Base-by-base conservation (phyloP, 495 filamentous ascomycete genomes). In the Aspergillus saccharolyticus region DNA sequence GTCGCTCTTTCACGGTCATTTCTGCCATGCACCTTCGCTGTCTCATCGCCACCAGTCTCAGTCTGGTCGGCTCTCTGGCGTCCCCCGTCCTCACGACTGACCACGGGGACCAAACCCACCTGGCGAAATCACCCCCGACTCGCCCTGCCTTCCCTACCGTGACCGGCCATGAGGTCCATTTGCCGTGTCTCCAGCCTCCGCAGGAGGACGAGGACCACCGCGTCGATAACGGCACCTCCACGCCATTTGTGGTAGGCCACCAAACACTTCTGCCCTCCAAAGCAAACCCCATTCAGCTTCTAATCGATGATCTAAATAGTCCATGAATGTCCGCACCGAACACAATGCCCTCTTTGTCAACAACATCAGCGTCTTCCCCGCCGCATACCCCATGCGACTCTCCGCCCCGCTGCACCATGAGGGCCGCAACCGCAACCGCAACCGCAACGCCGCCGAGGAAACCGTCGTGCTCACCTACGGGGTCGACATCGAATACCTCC, bases 121-220 rank as follows among this genome's bases (percentile, higher is more conserved):
- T 39, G 33, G 7, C 47, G 3, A 3, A 24, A 4, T 1, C 17
- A 16, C 10, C 14, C 9, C n/a, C 22, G 12, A 1, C 46, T n/a
- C 18, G 25, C 21, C 25, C 18, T 6, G 12, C 46, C 4, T 4
- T 28, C 5, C 47, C 47, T 24, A 9, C n/a, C 3, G 47, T 30
- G 20, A 50, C 47, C 47, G 47, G 47, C 15, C 47, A 50, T 50
- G 47, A 50, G 22, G 15, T 50, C 47, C 47, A 30, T 50, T 14
- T 50, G 5, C 47, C 47, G 8, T 28, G 22, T 50, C 21, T 28
- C 5, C 10, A 6, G 15, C 3, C 6, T 4, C 21, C 10, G 7
- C 33, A 2, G 2, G 33, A 39, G 2, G 21, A 24, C 5, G 12
- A 21, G 21, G 17, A 10, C 44, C 4, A 22, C 18, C 19, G 3